phyloP scores from a whole-genome alignment of 176 grass and related monocot genomes.

The Oryza meridionalis region DNA sequence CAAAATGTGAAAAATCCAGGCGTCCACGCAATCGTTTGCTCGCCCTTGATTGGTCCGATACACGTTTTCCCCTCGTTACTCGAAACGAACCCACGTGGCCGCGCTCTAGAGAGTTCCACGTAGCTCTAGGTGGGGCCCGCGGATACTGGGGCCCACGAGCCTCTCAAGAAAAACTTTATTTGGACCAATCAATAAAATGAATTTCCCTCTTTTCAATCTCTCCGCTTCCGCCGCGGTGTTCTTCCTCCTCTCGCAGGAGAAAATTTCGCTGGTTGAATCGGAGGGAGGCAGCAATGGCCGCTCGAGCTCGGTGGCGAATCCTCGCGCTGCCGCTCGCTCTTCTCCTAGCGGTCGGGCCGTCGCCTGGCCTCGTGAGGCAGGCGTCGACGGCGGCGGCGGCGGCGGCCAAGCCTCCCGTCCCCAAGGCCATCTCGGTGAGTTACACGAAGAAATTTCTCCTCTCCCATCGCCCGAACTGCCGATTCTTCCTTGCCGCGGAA shows the following conservation, averaged over 20 bases:
- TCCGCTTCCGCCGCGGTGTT: background rate
- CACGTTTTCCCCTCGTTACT: constrained; percentile 41
- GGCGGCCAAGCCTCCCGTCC: constrained; percentile 42
- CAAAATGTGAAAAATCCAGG: no score
- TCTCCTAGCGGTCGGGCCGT: constrained; percentile 36
- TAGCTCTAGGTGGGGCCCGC: background rate
- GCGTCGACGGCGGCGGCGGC: constrained; percentile 11
- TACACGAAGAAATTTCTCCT: background rate
- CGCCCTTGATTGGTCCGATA: constrained; percentile 42
- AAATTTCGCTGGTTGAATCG: background rate
- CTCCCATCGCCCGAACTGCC: no score
- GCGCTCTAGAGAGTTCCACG: constrained; percentile 10
- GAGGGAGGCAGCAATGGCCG: constrained; percentile 38
- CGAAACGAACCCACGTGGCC: background rate
- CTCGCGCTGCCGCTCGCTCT: constrained; percentile 45
- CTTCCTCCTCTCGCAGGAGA: background rate
- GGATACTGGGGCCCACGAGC: background rate
- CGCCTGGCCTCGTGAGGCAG: constrained; percentile 39
- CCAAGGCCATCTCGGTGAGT: constrained; percentile 80
- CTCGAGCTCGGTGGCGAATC: constrained; percentile 47
- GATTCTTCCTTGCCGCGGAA: background rate
- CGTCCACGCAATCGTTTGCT: constrained; percentile 37
- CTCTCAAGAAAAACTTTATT: background rate
- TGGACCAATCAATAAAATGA: background rate
- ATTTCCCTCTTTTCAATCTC: background rate